Evolutionary conservation across 1,284 basidiomycete species (phyloP).

Genomic region (Microbotryum silenes-acaulis): DNA sequence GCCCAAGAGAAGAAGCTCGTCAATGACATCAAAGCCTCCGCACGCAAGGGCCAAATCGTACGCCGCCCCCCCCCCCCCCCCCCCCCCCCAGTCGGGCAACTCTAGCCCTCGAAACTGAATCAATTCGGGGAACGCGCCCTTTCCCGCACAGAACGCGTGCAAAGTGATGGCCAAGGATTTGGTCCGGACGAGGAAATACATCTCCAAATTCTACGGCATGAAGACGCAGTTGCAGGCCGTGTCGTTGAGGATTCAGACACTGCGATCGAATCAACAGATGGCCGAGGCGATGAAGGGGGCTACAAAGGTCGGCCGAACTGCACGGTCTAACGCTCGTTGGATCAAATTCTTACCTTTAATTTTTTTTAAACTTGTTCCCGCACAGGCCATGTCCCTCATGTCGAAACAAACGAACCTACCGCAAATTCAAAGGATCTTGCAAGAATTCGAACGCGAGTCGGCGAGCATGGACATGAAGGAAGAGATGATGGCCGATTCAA

Average conservation of each 20-base stretch:
- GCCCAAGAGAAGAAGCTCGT: conserved; percentile 55
- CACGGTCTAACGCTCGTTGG: too few relatives aligned
- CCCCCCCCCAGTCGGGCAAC: too few relatives aligned
- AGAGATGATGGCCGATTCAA: conserved; percentile 98
- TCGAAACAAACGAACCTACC: conserved; percentile 92
- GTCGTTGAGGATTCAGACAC: conserved; percentile 86
- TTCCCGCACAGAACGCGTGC: conserved; percentile 68
- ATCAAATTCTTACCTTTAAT: too few relatives aligned
- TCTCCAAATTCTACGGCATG: conserved; percentile 99
- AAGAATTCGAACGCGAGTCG: conserved; percentile 94
- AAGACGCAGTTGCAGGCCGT: conserved; percentile 96
- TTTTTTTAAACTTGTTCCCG: too few relatives aligned
- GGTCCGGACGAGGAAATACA: conserved; percentile 85
- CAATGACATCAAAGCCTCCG: conserved; percentile 92
- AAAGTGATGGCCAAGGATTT: conserved; percentile 99
- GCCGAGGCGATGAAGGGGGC: conserved; percentile 98
- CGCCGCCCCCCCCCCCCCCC: conserved; percentile 33
- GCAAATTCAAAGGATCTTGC: conserved; percentile 90
- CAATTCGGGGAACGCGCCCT: too few relatives aligned
- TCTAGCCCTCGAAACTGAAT: too few relatives aligned
- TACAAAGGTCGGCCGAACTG: conserved; percentile 55
- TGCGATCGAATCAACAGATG: conserved; percentile 98
- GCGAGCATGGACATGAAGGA: conserved; percentile 99
- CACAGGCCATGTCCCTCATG: conserved; percentile 91
- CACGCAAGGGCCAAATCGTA: conserved; percentile 92